Conservation (phyloP, 2,329 filamentous ascomycete genomes). For the Chrysosphaeria jannelii region DNA sequence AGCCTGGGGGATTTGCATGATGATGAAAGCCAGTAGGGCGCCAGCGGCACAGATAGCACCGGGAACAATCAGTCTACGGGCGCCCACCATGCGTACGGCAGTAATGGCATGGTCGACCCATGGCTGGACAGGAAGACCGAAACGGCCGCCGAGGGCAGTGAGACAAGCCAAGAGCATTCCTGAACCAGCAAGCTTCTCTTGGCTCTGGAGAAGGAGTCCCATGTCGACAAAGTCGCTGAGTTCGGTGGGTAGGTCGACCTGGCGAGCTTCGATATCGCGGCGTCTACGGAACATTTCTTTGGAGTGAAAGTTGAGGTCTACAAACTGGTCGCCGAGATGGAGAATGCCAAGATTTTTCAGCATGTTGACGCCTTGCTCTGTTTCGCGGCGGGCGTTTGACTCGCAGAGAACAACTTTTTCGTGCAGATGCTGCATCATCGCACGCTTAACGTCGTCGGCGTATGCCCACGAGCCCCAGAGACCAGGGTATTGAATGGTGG, state of each 20-base stretch:
- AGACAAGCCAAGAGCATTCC: constrained; percentile 83
- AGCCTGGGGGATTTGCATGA: constrained; percentile 67
- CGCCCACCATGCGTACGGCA: constrained; percentile 40
- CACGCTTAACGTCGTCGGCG: constrained; percentile 71
- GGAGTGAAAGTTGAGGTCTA: constrained; percentile 60
- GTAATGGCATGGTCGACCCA: constrained; percentile 76
- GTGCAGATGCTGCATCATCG: constrained; percentile 72
- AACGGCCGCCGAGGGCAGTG: constrained; percentile 52
- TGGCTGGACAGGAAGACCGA: constrained; percentile 55
- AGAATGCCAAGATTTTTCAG: constrained; percentile 73
- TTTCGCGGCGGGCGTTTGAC: constrained; percentile 51
- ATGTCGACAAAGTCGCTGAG: constrained; percentile 84
- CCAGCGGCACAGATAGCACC: constrained; percentile 45
- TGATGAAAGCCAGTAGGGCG: constrained; percentile 47
- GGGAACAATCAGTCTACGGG: constrained; percentile 54
- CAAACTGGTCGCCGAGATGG: constrained; percentile 58
- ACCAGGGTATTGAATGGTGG: constrained; percentile 67
- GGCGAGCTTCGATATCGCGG: constrained; percentile 49
- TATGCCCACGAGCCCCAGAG: constrained; percentile 66
- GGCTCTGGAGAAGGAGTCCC: constrained; percentile 50
- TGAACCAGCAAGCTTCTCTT: constrained; percentile 84
- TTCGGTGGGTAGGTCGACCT: constrained; percentile 70
- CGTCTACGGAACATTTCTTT: constrained; percentile 85
- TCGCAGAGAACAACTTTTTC: constrained; percentile 54
- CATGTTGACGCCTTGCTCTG: constrained; percentile 50